Base-by-base conservation (phyloP, 2,329 filamentous ascomycete genomes). In the Alternaria longipes region DNA sequence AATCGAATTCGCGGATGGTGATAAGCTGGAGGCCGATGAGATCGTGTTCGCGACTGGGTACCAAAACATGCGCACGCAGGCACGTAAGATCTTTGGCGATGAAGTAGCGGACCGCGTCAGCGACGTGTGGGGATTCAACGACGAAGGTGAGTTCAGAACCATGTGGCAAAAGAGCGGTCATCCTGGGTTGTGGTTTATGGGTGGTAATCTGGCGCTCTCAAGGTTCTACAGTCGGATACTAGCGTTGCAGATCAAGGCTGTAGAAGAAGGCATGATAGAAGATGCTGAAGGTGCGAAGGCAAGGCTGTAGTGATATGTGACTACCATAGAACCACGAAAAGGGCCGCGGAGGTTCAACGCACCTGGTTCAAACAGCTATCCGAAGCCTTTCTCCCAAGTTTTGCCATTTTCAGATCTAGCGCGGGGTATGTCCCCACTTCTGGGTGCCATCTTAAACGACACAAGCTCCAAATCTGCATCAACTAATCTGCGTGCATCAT, bases 141-240 rank as follows among this genome's bases (percentile, higher is more conserved):
- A 75, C 3, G 83, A 85, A 59, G 83, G 83, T 8, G 83, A 85
- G 64, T 69, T 84, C 30, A 74, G 78, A 53, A 82, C 80, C 0
- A 79, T 79, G 55, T 82, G 77, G 63, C 78, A 75, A 63, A 68
- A 62, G 54, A 68, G 64, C 53, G 72, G 73, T 8, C 68, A 80
- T 62, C 78, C 75, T 0, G 73, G 77, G 4, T 67, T 84, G 7
- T 84, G 80, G 76, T 84, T 81, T 60, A 77, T 78, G 57, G 82
- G 82, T 5, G 82, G 82, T 0, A 80, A 81, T 54, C 69, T 81
- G 9, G 75, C 76, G 1, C 71, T 81, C 45, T 74, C 74, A 4
- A 74, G 83, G 44, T 95, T 79, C 60, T 81, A 77, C 59, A 81
- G 81, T 12, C 73, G 80, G 28, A 78, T 82, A 32, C 49, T 84